These are phyloP conservation scores for Sporothrix protearum DNA, from an alignment of 2,329 filamentous ascomycete genomes.

Conservation along the genomic window DNA sequence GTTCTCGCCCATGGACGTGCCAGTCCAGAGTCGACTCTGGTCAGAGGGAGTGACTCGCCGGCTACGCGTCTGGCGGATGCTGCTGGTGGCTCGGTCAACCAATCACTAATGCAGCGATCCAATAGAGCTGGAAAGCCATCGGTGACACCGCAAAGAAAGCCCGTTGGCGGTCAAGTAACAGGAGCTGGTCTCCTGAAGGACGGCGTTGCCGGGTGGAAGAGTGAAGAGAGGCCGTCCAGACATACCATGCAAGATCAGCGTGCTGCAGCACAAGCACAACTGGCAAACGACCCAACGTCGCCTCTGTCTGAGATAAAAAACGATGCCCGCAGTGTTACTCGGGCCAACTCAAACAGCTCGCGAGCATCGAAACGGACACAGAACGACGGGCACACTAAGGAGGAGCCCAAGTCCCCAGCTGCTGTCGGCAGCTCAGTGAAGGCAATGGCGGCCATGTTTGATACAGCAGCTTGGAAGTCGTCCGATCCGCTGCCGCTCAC, in stretches of 20 bases:
- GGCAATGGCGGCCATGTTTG: constrained; percentile 53
- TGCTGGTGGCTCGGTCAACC: not conserved
- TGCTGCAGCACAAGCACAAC: not conserved
- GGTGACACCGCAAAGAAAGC: not conserved
- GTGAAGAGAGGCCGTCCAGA: not conserved
- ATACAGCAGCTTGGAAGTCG: constrained; percentile 35
- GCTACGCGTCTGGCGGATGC: not conserved
- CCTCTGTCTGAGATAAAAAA: constrained; percentile 25
- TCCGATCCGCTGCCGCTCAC: not conserved
- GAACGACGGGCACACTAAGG: constrained; percentile 21
- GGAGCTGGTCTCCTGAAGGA: not conserved
- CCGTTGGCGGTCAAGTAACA: not conserved
- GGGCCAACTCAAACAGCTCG: constrained; percentile 12
- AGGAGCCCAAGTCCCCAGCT: constrained; percentile 29
- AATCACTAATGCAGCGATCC: not conserved
- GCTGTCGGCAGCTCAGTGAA: constrained; percentile 36
- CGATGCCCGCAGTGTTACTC: not conserved
- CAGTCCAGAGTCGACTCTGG: not conserved
- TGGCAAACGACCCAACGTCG: not conserved
- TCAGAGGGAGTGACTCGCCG: not conserved
- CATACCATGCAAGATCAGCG: not conserved
- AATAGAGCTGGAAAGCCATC: not conserved
- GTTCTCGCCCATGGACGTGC: not conserved
- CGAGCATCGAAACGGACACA: not conserved
- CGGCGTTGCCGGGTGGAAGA: not conserved